Conservation (phyloP, 169 alveolate species). For the Plasmodium vivax region DNA sequence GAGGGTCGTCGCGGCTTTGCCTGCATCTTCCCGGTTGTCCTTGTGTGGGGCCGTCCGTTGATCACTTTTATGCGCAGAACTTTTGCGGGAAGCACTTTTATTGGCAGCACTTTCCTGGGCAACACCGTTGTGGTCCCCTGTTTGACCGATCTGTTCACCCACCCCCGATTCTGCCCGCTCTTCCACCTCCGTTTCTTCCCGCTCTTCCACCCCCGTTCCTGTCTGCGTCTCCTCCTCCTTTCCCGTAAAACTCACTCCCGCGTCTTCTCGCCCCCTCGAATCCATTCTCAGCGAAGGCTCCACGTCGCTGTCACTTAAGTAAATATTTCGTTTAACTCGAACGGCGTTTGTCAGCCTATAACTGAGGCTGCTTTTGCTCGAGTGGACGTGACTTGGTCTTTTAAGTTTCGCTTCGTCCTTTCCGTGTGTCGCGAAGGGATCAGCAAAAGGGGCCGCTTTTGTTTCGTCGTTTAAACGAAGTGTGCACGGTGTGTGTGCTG, state of each 20-base stretch:
- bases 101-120: too few relatives aligned
- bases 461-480: not conserved
- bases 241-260: not conserved
- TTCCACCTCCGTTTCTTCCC: not conserved
- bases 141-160: not conserved
- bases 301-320: not conserved
- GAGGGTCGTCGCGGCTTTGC: not conserved
- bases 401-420: not conserved
- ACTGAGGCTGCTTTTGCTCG: slow-evolving; percentile 15
- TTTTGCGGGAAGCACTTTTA: not conserved
- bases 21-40: not conserved
- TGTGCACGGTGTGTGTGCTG: not conserved
- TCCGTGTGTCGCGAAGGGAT: not conserved
- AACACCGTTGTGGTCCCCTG: not conserved
- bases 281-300: not conserved
- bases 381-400: not conserved
- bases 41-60: not conserved
- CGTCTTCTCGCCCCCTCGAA: not conserved
- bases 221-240: not conserved
- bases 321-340: slow-evolving; percentile 22
- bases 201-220: not conserved
- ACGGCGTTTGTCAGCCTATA: slow-evolving; percentile 13
- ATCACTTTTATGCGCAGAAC: too few relatives aligned
- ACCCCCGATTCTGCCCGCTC: not conserved
- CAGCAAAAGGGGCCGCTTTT: not conserved